Evolutionary conservation across 768 basidiomycete species (phyloP).

Genomic region (Pulveroboletus sp.): DNA sequence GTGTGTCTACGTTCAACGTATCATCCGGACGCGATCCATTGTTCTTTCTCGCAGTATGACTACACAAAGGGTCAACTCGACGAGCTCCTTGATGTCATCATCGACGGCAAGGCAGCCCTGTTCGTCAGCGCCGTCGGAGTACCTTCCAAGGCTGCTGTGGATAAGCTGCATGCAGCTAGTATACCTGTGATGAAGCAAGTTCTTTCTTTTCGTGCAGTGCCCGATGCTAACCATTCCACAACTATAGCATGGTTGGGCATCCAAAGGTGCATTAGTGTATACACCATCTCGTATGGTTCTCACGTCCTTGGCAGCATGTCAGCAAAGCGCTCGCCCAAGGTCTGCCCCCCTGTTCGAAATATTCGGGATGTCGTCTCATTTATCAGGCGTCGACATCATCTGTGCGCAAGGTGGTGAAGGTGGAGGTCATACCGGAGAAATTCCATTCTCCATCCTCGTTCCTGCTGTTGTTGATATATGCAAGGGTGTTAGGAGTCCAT

Average conservation of each 20-base stretch:
- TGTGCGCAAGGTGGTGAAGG: constrained; percentile 88
- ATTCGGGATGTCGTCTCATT: neutral
- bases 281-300: neutral
- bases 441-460: constrained; percentile 74
- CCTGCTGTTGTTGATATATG: constrained; percentile 81
- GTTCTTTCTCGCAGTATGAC: constrained; percentile 41
- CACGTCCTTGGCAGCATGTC: constrained; percentile 48
- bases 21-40: neutral
- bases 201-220: neutral
- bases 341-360: constrained; percentile 14
- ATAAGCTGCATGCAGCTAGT: constrained; percentile 72
- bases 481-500: constrained; percentile 59
- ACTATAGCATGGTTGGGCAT: constrained; percentile 71
- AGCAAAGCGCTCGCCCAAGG: constrained; percentile 71
- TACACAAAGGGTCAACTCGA: constrained; percentile 77
- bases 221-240: neutral
- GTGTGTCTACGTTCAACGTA: constrained; percentile 21
- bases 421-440: constrained; percentile 85
- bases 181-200: constrained; percentile 84
- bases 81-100: constrained; percentile 75
- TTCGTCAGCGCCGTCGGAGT: constrained; percentile 86
- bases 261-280: constrained; percentile 52
- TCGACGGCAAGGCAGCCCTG: constrained; percentile 63
- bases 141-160: constrained; percentile 77
- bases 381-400: constrained; percentile 78